Evolutionary conservation across 2,329 filamentous ascomycete species (phyloP), one percentile per base, ranked within the genome.

Genomic region (Fusarium sambucinum): DNA sequence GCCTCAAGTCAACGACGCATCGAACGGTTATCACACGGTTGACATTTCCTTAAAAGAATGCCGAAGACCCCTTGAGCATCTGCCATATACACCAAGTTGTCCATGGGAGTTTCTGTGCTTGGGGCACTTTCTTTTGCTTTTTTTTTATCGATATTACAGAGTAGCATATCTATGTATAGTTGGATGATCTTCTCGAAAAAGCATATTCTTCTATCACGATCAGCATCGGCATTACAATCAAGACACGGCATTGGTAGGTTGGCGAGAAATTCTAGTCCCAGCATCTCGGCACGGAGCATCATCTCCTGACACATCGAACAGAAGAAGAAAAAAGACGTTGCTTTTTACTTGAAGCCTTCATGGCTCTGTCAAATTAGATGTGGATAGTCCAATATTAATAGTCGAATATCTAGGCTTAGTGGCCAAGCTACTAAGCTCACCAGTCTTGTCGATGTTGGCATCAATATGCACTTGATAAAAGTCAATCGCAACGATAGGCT

Each of bases 281-380:
- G 33, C 23, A 51, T 51, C 37, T 51, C 47, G 47, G 47, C 21
- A 38, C 17, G 47, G 32, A 51, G 33, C 21, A 29, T 51, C 23
- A 51, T 7, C n/a, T 27, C 47, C 47, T 40, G 47, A 38, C 17
- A 38, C 16, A 35, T 40, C 19, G 23, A 3, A 19, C 6, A 27
- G 27, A 27, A 27, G 8, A 7, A 3, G 27, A 9, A 7, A 27
- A 27, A 27, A 51, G 8, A 33, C 21, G 19, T 51, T 51, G 14
- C 33, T 51, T 51, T 37, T 50, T 38, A 10, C 30, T 48, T n/a
- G 23, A 51, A 23, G 23, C 23, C 12, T 51, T 51, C 47, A 51
- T 51, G 33, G 40, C 47, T 40, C 23, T 51, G 33, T 21, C 47
- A 51, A 51, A 51, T 51, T 51, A 51, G 33, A 51, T 51, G 47